These are phyloP conservation scores for Penicillium verhagenii DNA, from an alignment of 495 filamentous ascomycete species.

Conservation along the genomic window DNA sequence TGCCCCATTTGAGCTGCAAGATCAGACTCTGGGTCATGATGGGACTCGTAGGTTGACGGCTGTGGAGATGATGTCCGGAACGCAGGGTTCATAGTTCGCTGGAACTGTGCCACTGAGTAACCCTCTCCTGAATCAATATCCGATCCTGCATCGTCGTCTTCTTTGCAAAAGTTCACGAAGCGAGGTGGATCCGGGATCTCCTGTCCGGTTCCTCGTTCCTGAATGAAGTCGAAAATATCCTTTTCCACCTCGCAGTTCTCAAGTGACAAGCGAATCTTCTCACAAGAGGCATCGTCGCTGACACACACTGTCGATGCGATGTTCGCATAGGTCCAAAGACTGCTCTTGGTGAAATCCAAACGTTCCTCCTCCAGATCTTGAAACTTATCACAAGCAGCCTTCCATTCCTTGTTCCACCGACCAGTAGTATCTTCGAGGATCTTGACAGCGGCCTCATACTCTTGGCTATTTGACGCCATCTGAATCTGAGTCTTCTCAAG, in stretches of 20 bases:
- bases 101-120: conserved; percentile 94
- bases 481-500: conserved; percentile 98
- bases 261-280: conserved; percentile 91
- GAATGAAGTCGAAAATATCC: conserved; percentile 89
- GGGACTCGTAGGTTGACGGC: conserved; percentile 82
- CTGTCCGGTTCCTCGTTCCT: conserved; percentile 84
- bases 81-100: conserved; percentile 89
- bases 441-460: conserved; percentile 92
- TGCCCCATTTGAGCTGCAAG: conserved; percentile 64
- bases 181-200: conserved; percentile 97
- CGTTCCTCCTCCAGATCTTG: conserved; percentile 98
- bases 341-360: conserved; percentile 94
- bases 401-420: conserved; percentile 98
- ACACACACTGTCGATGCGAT: conserved; percentile 98
- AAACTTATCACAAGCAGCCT: conserved; percentile 96
- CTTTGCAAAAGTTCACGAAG: conserved; percentile 98
- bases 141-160: conserved; percentile 81
- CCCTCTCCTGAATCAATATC: conserved; percentile 80
- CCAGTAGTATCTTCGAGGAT: conserved; percentile 92
- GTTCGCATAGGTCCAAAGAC: conserved; percentile 96
- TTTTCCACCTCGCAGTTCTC: conserved; percentile 97
- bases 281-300: conserved; percentile 95
- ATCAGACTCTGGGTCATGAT: conserved; percentile 76
- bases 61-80: conserved; percentile 91
- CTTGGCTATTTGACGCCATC: conserved; percentile 80